Evolutionary conservation across 805 yeast species (phyloP).

Genomic region (Candida ovalis): DNA sequence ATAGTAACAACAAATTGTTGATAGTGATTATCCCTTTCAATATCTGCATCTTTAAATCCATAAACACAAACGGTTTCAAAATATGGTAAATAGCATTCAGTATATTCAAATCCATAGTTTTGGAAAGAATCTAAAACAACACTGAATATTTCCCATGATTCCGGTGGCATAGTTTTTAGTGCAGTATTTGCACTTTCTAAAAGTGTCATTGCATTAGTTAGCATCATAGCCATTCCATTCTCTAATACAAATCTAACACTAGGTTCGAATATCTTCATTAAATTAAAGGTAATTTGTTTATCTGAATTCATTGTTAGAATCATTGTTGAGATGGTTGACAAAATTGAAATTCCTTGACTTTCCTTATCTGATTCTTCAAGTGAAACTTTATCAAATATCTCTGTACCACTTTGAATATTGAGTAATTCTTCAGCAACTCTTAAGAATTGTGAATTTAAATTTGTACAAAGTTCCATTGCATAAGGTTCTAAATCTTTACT

Average conservation of each 20-base stretch:
- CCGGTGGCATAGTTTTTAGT: slow-evolving; percentile 41
- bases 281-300: slow-evolving; percentile 52
- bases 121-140: slow-evolving; percentile 43
- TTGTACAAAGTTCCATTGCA: slow-evolving; percentile 62
- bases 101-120: slow-evolving; percentile 49
- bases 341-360: slow-evolving; percentile 75
- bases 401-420: slow-evolving; percentile 30
- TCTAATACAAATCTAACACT: slow-evolving; percentile 63
- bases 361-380: slow-evolving; percentile 59
- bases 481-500: slow-evolving; percentile 87
- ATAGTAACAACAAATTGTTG: slow-evolving; percentile 21
- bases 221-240: slow-evolving; percentile 66
- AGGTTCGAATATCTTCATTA: slow-evolving; percentile 69
- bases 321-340: slow-evolving; percentile 80
- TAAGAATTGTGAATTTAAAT: slow-evolving; percentile 70
- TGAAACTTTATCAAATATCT: slow-evolving; percentile 31
- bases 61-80: slow-evolving; percentile 44
- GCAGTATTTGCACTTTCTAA: slow-evolving; percentile 64
- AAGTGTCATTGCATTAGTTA: slow-evolving; percentile 73
- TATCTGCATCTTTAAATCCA: slow-evolving; percentile 34
- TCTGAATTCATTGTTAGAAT: slow-evolving; percentile 78
- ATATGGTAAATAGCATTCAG: slow-evolving; percentile 44
- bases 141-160: slow-evolving; percentile 43
- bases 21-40: slow-evolving; percentile 16
- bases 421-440: slow-evolving; percentile 63